These are phyloP conservation scores for Evansstolkia leycettana DNA, from an alignment of 495 filamentous ascomycete species.

Conservation along the genomic window DNA sequence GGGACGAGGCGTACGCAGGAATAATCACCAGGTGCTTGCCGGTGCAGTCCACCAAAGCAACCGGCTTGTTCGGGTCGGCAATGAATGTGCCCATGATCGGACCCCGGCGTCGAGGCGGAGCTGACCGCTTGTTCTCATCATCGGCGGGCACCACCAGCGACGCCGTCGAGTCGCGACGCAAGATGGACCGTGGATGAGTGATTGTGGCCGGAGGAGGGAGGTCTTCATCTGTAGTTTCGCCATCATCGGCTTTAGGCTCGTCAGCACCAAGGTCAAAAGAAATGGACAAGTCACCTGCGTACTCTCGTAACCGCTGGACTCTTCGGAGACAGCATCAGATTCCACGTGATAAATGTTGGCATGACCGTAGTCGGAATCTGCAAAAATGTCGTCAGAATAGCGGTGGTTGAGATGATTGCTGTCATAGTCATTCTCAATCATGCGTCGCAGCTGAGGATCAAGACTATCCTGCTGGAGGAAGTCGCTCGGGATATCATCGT, in stretches of 20 bases:
- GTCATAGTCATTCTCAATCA: constrained; percentile 52
- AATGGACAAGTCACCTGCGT: constrained; percentile 12
- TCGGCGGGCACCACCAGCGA: constrained; percentile 26
- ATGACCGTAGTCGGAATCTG: constrained; percentile 31
- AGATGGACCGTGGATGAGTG: constrained; percentile 42
- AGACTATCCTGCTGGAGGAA: constrained; percentile 61
- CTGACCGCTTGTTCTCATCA: constrained; percentile 39
- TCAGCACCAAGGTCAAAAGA: constrained; percentile 38
- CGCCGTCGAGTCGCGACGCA: constrained; percentile 40
- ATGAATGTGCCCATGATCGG: constrained; percentile 43
- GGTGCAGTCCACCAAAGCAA: constrained; percentile 56
- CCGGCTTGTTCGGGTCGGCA: constrained; percentile 52
- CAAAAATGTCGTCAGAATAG: constrained; percentile 33
- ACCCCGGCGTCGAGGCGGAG: constrained; percentile 39
- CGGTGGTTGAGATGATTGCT: constrained; percentile 30
- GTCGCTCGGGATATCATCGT: constrained; percentile 54
- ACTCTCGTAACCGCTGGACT: constrained; percentile 75
- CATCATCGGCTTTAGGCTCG: constrained; percentile 51
- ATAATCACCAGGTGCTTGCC: constrained; percentile 63
- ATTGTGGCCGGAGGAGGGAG: constrained; percentile 44
- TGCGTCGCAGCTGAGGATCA: constrained; percentile 53
- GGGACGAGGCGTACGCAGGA: constrained; percentile 36
- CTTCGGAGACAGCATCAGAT: constrained; percentile 40
- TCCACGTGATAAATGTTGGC: constrained; percentile 39
- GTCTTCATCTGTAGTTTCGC: constrained; percentile 79